phyloP scores from a whole-genome alignment of 2,329 filamentous ascomycete species.

The Aspergillus floridensis region DNA sequence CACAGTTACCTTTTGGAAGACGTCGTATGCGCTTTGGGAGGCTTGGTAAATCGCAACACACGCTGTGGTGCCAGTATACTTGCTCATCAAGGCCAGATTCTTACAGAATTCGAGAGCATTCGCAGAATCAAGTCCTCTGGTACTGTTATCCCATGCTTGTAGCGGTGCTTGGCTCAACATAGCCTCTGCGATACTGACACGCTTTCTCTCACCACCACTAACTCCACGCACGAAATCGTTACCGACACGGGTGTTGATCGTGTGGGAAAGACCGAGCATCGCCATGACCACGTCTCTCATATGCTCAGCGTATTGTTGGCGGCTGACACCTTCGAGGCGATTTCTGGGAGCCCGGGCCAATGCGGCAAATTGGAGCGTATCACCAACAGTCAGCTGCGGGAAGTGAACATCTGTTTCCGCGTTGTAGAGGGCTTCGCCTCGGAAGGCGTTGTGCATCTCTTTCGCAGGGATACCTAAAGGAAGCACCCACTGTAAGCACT shows the following conservation, averaged over 20 bases:
- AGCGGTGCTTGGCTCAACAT: constrained; percentile 48
- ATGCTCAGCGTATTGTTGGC: constrained; percentile 42
- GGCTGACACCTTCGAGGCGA: constrained; percentile 37
- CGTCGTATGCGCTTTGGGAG: constrained; percentile 36
- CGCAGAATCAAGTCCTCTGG: constrained; percentile 52
- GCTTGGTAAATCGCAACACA: constrained; percentile 53
- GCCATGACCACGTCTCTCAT: constrained; percentile 47
- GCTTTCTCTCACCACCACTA: constrained; percentile 60
- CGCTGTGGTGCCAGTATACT: constrained; percentile 48
- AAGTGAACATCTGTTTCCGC: constrained; percentile 83
- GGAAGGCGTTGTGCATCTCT: constrained; percentile 63
- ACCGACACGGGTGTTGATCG: constrained; percentile 47
- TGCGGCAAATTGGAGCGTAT: constrained; percentile 78
- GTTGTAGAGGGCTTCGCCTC: constrained; percentile 82
- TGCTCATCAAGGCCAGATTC: constrained; percentile 49
- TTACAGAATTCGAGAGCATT: constrained; percentile 58
- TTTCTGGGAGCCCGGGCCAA: constrained; percentile 56
- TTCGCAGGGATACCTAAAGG: constrained; percentile 31
- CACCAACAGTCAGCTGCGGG: constrained; percentile 71
- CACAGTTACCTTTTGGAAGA: constrained; percentile 67
- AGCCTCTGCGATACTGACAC: constrained; percentile 60
- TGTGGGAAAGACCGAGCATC: constrained; percentile 50
- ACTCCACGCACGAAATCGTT: constrained; percentile 61
- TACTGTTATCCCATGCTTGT: constrained; percentile 49
- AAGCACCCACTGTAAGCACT: neutral